Percentiles rank a stretch among this genome's conserved stretches.
These are phyloP conservation scores for Trichaptum fuscoviolaceum DNA, from an alignment of 768 basidiomycete genomes.

Conservation along the genomic window DNA sequence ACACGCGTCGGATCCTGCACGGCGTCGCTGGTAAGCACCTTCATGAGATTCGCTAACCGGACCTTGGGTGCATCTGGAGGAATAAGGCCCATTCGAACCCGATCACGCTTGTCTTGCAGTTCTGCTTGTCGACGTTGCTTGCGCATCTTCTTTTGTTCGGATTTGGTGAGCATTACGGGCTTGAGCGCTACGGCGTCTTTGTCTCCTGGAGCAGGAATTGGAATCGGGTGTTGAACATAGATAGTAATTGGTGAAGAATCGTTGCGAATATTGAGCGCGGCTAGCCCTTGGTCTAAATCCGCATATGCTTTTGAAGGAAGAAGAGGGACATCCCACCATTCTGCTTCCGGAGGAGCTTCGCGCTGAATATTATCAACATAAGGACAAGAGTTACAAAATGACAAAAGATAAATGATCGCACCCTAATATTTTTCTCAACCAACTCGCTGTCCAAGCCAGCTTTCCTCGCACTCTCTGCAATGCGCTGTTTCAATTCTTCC, in stretches of 20 bases:
- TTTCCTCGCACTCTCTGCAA: conserved; percentile 88
- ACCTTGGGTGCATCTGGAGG: conserved; percentile 98
- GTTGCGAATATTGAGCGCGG: conserved; percentile 58
- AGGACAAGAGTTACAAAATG: neutral
- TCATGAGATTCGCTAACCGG: conserved; percentile 93
- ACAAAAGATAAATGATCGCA: conserved; percentile 26
- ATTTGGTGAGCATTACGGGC: conserved; percentile 83
- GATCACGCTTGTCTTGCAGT: conserved; percentile 89
- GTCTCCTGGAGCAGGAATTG: conserved; percentile 86
- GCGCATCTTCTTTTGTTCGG: conserved; percentile 97
- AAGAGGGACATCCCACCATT: conserved; percentile 96
- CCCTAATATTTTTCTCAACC: conserved; percentile 85
- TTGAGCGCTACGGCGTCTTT: conserved; percentile 76
- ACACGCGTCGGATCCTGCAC: conserved; percentile 97
- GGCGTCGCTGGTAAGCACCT: conserved; percentile 92
- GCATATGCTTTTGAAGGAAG: conserved; percentile 77
- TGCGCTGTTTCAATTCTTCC: conserved; percentile 87
- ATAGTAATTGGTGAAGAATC: conserved; percentile 74
- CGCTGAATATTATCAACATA: conserved; percentile 40
- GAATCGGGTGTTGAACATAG: conserved; percentile 96
- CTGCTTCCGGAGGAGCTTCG: conserved; percentile 79
- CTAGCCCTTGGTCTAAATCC: conserved; percentile 57
- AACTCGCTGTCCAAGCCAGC: conserved; percentile 93
- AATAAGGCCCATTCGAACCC: conserved; percentile 91
- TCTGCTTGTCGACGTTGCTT: conserved; percentile 84